Conservation (phyloP, 2,329 filamentous ascomycete genomes). For the Bipolaris cookei region DNA sequence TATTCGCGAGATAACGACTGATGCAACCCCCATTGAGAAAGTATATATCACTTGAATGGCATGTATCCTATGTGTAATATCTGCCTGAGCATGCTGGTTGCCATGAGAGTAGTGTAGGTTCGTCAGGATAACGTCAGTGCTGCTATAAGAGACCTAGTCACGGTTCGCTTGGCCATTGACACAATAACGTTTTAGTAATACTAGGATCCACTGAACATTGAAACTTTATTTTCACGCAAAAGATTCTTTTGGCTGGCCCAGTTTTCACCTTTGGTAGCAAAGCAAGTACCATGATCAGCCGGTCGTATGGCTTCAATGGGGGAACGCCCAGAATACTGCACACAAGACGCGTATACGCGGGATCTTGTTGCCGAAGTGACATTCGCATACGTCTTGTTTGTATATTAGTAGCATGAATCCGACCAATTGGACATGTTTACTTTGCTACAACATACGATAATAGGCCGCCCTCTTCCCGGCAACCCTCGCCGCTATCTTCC, state of each 20-base stretch:
- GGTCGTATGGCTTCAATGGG: not conserved
- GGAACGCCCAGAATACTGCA: not conserved
- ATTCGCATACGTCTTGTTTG: not conserved
- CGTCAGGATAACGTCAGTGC: not conserved
- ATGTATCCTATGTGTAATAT: not conserved
- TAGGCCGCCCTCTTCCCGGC: not conserved
- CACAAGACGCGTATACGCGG: not conserved
- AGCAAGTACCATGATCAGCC: not conserved
- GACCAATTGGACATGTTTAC: not conserved
- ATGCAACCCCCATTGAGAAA: not conserved
- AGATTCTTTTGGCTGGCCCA: not conserved
- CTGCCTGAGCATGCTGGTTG: not conserved
- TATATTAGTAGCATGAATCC: not conserved
- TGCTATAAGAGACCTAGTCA: not conserved
- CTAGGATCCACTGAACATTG: too few species aligned
- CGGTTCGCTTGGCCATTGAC: not conserved
- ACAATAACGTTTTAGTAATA: too few species aligned
- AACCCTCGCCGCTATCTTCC: not conserved
- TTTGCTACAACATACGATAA: not conserved
- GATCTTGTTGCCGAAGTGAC: not conserved
- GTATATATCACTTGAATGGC: not conserved
- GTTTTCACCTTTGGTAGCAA: not conserved
- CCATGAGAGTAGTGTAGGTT: not conserved
- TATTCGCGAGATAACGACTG: not conserved
- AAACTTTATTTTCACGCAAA: not conserved